phyloP scores from a whole-genome alignment of 768 basidiomycete species.

The Trametes sanguinea region DNA sequence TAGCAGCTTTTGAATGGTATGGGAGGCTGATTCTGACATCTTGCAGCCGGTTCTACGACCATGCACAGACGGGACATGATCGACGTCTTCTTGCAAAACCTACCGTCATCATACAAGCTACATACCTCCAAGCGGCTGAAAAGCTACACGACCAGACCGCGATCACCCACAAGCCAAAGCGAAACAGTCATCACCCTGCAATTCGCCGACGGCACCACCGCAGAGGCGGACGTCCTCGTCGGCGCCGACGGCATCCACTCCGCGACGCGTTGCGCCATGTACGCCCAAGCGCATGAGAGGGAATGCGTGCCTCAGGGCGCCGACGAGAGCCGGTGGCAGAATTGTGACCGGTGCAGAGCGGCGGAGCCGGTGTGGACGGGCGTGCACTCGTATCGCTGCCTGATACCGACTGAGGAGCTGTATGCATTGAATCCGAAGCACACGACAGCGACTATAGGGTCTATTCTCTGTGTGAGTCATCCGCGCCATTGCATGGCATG shows the following conservation, averaged over 20 bases:
- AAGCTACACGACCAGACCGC: too few species aligned
- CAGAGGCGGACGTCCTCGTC: too few species aligned
- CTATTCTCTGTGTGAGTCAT: slow-evolving; percentile 7
- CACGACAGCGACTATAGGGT: slow-evolving; percentile 4
- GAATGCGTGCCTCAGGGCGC: too few species aligned
- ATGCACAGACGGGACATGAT: slow-evolving; percentile 31
- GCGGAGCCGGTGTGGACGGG: slow-evolving; percentile 26
- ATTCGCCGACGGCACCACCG: too few species aligned
- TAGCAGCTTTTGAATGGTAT: too few species aligned
- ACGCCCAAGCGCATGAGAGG: too few species aligned
- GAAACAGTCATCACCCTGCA: too few species aligned
- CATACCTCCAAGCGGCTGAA: slow-evolving; percentile 26
- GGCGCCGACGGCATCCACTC: too few species aligned
- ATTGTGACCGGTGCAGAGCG: slow-evolving; percentile 1
- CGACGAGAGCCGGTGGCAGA: too few species aligned
- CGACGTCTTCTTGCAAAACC: slow-evolving; percentile 20
- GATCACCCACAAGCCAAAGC: too few species aligned
- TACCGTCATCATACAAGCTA: slow-evolving; percentile 21
- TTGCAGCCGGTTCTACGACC: slow-evolving; percentile 26
- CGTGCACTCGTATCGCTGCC: slow-evolving; percentile 23
- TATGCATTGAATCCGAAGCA: slow-evolving; percentile 12
- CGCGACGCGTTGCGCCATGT: too few species aligned
- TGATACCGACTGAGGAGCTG: slow-evolving; percentile 24
- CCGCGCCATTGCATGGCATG: neutral
- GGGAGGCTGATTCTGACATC: neutral